Conservation (phyloP, 345 rosid genomes). For the Salix suchowensis region DNA sequence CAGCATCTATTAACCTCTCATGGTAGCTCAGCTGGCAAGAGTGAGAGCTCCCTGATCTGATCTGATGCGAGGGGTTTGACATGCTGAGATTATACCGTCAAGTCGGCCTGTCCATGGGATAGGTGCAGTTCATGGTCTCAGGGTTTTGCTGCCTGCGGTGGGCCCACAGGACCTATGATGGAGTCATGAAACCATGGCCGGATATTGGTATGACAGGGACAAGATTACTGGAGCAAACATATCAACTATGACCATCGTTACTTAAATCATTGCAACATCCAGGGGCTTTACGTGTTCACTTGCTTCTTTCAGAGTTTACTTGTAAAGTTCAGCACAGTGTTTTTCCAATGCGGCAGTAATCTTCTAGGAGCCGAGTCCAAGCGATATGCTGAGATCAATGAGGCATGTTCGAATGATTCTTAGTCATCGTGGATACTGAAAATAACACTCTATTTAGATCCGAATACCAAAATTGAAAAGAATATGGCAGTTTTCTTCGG, state of each 20-base stretch:
- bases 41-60: no score
- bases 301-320: conserved; percentile 29
- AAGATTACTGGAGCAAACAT: no score
- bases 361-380: conserved; percentile 25
- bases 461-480: background rate
- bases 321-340: conserved; percentile 35
- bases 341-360: conserved; percentile 14
- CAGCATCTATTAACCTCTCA: no score
- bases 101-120: no score
- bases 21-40: no score
- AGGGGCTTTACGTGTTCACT: conserved; percentile 18
- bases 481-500: background rate
- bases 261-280: no score
- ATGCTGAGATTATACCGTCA: no score
- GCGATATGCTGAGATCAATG: conserved; percentile 7
- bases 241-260: no score
- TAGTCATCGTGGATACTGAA: conserved; percentile 16
- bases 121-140: no score
- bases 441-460: no score
- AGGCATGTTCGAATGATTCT: conserved; percentile 1
- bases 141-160: no score
- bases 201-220: conserved; percentile 12
- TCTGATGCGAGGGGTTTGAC: no score
- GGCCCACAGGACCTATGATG: conserved; percentile 9
- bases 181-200: conserved; percentile 32